These are phyloP conservation scores for Poterioochromonas sp. DNA, from an alignment of 352 stramenopile genomes.

Conservation along the genomic window DNA sequence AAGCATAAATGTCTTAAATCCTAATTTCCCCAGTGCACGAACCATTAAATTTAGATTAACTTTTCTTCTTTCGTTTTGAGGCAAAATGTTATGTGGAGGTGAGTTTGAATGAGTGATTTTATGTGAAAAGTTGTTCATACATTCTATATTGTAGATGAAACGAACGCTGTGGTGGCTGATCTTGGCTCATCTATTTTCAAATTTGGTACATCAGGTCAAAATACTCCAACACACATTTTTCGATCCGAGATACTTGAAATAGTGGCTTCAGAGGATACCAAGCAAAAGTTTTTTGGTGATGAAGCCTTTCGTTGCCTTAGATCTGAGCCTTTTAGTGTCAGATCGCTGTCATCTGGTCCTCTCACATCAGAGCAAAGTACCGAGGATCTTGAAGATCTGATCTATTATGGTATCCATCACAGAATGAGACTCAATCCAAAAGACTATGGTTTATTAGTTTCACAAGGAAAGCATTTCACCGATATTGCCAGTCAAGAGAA, in stretches of 20 bases:
- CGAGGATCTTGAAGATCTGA: background rate
- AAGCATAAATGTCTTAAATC: too few species aligned
- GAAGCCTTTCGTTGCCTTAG: background rate
- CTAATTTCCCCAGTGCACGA: too few species aligned
- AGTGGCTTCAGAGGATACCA: background rate
- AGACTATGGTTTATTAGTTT: background rate
- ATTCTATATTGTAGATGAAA: too few species aligned
- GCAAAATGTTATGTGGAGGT: too few species aligned
- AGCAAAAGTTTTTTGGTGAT: background rate
- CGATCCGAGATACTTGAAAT: background rate
- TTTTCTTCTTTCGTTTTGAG: too few species aligned
- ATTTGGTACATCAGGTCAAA: constrained; percentile 31
- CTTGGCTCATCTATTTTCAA: background rate
- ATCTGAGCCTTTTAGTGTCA: background rate
- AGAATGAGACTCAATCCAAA: background rate
- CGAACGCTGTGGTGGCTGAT: background rate
- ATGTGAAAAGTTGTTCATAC: too few species aligned
- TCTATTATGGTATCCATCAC: background rate
- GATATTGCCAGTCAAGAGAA: background rate
- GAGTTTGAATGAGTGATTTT: too few species aligned
- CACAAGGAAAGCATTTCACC: background rate
- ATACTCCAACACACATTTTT: constrained; percentile 14
- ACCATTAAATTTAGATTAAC: too few species aligned
- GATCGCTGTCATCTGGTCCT: background rate
- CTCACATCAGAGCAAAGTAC: background rate